A percentile compares a stretch with the other conserved stretches of the same genome.
Conservation (phyloP, 306 rosid species). For the Psophocarpus tetragonolobus region DNA sequence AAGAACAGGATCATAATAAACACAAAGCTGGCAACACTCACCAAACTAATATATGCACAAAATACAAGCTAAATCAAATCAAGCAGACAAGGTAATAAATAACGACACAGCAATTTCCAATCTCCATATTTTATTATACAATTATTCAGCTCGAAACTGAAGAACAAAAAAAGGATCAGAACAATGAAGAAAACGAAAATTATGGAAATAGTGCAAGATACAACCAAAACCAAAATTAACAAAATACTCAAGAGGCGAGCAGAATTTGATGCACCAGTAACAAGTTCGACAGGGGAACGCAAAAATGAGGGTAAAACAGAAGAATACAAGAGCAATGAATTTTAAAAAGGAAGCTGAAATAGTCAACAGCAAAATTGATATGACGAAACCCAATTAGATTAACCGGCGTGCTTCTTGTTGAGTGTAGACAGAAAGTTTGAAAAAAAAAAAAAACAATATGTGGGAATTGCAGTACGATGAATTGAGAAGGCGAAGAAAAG, state of each 20-base stretch:
- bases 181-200: not conserved
- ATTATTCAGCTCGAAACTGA: not conserved
- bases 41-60: not conserved
- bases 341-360: not conserved
- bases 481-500: conserved; percentile 27
- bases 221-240: not conserved
- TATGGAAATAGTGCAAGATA: not conserved
- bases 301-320: not conserved
- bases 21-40: not conserved
- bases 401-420: not conserved
- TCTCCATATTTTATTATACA: not conserved
- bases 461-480: not conserved
- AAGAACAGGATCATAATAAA: conserved; percentile 15
- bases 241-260: not conserved
- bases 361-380: not conserved
- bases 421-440: not conserved
- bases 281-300: not conserved
- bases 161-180: not conserved
- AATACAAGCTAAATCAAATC: not conserved
- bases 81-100: not conserved
- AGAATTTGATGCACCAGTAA: not conserved
- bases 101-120: not conserved
- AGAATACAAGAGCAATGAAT: too few relatives aligned
- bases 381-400: not conserved
- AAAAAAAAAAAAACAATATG: too few relatives aligned